Percentiles rank a stretch among this genome's conserved stretches.
Evolutionary conservation across 2,329 filamentous ascomycete genomes (phyloP).

Genomic region (Monilinia vaccinii-corymbosi): DNA sequence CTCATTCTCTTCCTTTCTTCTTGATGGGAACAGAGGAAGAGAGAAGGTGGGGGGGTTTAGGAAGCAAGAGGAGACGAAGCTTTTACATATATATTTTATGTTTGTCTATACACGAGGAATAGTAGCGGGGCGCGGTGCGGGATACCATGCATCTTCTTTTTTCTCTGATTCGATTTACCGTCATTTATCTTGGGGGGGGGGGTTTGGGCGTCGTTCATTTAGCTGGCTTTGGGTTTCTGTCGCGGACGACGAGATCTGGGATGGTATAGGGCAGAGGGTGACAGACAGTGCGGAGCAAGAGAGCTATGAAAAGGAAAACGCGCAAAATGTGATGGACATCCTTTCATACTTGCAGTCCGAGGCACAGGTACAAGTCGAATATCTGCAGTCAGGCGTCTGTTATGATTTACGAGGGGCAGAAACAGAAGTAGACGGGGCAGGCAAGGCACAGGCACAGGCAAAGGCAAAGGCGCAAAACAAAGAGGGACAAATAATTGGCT

Average conservation of each 20-base stretch:
- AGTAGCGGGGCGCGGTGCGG: not conserved
- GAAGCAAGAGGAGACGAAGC: not conserved
- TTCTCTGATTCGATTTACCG: not conserved
- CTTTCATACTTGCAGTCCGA: not conserved
- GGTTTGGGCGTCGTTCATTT: not conserved
- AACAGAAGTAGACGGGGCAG: not conserved
- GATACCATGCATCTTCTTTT: not conserved
- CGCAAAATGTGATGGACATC: not conserved
- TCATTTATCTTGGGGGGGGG: not conserved
- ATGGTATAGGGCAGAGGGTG: not conserved
- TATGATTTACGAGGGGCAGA: not conserved
- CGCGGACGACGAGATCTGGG: not conserved
- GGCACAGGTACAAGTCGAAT: not conserved
- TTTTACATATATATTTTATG: not conserved
- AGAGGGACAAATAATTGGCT: not conserved
- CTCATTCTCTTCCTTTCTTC: not conserved
- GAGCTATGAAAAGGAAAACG: not conserved
- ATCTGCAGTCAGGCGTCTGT: not conserved
- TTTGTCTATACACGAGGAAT: not conserved
- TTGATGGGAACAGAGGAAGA: not conserved
- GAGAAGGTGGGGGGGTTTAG: not conserved
- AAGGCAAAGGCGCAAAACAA: not conserved
- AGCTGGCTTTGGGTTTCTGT: not conserved
- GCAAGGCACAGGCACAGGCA: no score
- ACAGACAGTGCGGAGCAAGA: not conserved